phyloP scores from a whole-genome alignment of 371 early-diverging fungal genomes.

The Mucor saturninus region DNA sequence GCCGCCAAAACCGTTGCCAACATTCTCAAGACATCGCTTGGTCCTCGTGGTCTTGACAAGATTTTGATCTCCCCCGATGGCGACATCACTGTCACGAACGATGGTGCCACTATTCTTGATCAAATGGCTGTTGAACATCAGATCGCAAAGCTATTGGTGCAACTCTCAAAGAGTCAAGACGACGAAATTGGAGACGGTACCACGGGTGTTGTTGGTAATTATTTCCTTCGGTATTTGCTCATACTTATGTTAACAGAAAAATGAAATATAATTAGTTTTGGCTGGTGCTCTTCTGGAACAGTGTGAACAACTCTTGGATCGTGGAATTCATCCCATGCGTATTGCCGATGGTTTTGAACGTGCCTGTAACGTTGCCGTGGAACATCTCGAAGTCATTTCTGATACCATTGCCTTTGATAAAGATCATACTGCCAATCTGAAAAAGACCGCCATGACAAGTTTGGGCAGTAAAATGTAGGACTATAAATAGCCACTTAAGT shows the following conservation, averaged over 20 bases:
- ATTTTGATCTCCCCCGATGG: conserved; percentile 34
- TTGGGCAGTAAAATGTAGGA: conserved; percentile 97
- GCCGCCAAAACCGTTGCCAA: conserved; percentile 92
- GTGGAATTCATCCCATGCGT: conserved; percentile 99
- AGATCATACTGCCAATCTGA: conserved; percentile 82
- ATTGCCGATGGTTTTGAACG: conserved; percentile 99
- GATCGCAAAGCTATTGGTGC: conserved; percentile 96
- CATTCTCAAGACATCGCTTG: conserved; percentile 98
- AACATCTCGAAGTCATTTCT: conserved; percentile 89
- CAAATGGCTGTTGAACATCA: conserved; percentile 98
- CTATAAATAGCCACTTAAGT: too few species aligned
- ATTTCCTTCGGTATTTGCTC: neutral
- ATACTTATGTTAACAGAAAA: neutral
- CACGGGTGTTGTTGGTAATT: conserved; percentile 91
- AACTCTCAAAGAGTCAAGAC: conserved; percentile 99
- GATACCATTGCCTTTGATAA: conserved; percentile 88
- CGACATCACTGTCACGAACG: conserved; percentile 99
- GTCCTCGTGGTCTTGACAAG: conserved; percentile 99
- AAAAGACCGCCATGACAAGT: conserved; percentile 97
- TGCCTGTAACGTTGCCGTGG: conserved; percentile 93
- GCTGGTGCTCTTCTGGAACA: conserved; percentile 98
- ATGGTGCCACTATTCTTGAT: conserved; percentile 99
- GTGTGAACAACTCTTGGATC: conserved; percentile 93
- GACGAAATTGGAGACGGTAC: conserved; percentile 99
- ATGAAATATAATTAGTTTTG: too few species aligned